A percentile compares a stretch with the other conserved stretches of the same genome.
Evolutionary conservation across 805 yeast species (phyloP).

Genomic region (Starmerella geochares): DNA sequence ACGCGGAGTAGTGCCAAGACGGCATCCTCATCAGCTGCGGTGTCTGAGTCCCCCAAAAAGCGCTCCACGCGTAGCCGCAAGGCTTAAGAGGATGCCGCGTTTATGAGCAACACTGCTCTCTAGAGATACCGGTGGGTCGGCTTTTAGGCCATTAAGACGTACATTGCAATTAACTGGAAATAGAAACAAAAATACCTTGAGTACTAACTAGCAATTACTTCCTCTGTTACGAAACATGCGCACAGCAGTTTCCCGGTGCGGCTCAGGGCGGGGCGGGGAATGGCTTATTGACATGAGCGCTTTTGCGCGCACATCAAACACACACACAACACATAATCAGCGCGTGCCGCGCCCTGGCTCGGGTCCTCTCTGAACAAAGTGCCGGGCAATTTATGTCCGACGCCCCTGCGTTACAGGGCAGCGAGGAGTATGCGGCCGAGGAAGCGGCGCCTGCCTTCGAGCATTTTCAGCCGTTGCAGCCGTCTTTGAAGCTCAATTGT

Average conservation of each 20-base stretch:
- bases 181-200: not conserved
- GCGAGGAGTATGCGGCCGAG: not conserved
- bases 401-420: not conserved
- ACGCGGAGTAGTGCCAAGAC: not conserved
- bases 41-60: constrained; percentile 16
- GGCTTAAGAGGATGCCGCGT: constrained; percentile 11
- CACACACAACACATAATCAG: not conserved
- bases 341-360: not conserved
- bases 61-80: constrained; percentile 23
- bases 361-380: not conserved
- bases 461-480: not conserved
- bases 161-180: not conserved
- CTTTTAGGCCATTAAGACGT: too few species aligned
- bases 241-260: too few species aligned
- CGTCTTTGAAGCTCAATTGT: not conserved
- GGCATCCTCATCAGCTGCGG: not conserved
- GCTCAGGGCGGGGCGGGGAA: too few species aligned
- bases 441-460: not conserved
- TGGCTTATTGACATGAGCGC: too few species aligned
- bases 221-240: too few species aligned
- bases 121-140: not conserved
- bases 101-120: too few species aligned
- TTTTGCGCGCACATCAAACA: not conserved
- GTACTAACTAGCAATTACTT: too few species aligned
- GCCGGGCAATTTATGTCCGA: not conserved